Base-by-base conservation (phyloP, 2,329 filamentous ascomycete genomes). In the Sarocladium oryzae region DNA sequence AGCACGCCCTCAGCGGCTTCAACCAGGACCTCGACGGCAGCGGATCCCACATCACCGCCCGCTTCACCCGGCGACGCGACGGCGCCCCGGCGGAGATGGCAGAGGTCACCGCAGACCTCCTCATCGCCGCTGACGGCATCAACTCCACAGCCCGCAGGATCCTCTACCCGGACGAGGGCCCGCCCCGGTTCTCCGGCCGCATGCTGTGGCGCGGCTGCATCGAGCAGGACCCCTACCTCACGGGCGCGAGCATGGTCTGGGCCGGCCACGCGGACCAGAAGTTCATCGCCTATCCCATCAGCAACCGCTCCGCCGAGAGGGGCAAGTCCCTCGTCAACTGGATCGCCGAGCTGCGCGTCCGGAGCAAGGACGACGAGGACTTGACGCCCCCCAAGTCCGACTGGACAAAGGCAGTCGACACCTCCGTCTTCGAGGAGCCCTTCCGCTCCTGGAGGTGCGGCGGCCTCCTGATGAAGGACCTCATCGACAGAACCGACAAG, bases 131-230 rank as follows among this genome's bases (percentile, higher is more conserved):
- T 10, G 43, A 48, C 28, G 43, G 43, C 8, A 48, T 48, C 28
- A 48, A 48, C n/a, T 48, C 43, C 7, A 48, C 43, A 4, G 43
- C 43, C 4, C 6, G 43, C 26, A 32, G 16, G 18, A 33, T 33
- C 28, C 43, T 48, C 9, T 48, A 48, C 21, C 43, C 43, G 5
- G 18, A 48, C 26, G 43, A 48, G n/a, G 43, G 43, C n/a, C 43
- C 43, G 26, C 43, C 43, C 13, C 43, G 43, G 3, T 48, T 48
- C 28, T 48, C 43, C 5, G 43, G 43, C 4, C 43, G 43, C 26
- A 48, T 48, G 43, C 43, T 48, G 15, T 48, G 43, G 43, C 43
- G 43, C n/a, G 43, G 43, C n/a, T 48, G 43, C 16, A 48, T 48
- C 28, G 43, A 48, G 43, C 43, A 33, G 16, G 43, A 30, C 26